Evolutionary conservation across 1,284 basidiomycete genomes (phyloP).

Genomic region (Ceratobasidium theobromae): DNA sequence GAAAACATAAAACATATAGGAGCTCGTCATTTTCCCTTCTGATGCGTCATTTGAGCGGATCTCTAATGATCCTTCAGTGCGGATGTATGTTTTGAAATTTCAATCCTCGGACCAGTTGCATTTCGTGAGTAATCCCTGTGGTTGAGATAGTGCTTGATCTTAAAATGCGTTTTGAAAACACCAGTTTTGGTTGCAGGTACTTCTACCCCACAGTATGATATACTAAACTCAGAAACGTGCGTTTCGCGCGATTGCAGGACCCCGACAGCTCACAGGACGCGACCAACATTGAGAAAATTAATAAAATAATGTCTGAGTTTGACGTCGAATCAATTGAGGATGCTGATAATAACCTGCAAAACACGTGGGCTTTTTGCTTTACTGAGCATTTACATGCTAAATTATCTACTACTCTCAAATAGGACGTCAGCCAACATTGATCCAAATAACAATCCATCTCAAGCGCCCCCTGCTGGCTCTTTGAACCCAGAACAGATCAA

Average conservation of each 20-base stretch:
- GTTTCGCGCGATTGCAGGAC: slow-evolving; percentile 3
- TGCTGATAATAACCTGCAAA: neutral
- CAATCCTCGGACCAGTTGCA: slow-evolving; percentile 75
- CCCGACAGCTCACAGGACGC: slow-evolving; percentile 20
- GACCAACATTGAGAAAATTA: slow-evolving; percentile 30
- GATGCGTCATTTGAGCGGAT: slow-evolving; percentile 77
- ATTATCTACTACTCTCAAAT: no score
- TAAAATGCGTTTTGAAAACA: neutral
- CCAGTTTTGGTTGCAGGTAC: slow-evolving; percentile 83
- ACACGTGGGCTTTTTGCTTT: slow-evolving; percentile 1
- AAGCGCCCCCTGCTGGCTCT: slow-evolving; percentile 2
- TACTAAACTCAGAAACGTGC: neutral
- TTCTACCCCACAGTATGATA: neutral
- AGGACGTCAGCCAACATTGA: no score
- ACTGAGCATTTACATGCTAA: no score
- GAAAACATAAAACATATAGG: slow-evolving; percentile 46
- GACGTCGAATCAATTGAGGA: slow-evolving; percentile 2
- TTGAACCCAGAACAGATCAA: slow-evolving; percentile 14
- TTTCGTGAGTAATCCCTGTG: slow-evolving; percentile 58
- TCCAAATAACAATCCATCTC: neutral
- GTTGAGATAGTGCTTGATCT: slow-evolving; percentile 28
- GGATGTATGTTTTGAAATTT: slow-evolving; percentile 78
- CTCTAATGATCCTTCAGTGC: slow-evolving; percentile 57
- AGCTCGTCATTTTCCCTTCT: slow-evolving; percentile 74
- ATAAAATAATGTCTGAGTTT: slow-evolving; percentile 15